Conservation (phyloP, 1,139 yeast species). For the Taphrina pruni region DNA sequence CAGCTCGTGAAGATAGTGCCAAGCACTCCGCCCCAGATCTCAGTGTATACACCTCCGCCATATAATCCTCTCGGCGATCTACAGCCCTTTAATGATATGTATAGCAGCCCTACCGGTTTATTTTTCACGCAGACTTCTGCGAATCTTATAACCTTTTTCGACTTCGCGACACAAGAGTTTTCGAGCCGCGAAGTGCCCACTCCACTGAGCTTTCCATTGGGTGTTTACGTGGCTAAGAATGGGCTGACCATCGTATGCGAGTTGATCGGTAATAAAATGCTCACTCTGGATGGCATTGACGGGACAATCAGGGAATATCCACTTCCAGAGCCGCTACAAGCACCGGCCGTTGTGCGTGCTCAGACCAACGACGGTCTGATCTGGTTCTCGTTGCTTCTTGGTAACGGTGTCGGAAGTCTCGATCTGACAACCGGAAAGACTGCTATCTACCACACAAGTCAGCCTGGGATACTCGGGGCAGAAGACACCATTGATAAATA, state of each 20-base stretch:
- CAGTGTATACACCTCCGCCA: too few species aligned
- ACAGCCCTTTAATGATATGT: too few species aligned
- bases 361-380: background rate
- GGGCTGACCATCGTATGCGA: background rate
- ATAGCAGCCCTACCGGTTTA: too few species aligned
- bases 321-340: background rate
- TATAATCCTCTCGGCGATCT: too few species aligned
- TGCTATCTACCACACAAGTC: background rate
- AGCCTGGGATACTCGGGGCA: too few species aligned
- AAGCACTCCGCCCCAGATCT: too few species aligned
- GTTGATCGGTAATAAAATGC: background rate
- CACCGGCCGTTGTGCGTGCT: background rate
- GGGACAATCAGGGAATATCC: background rate
- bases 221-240: background rate
- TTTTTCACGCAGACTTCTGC: too few species aligned
- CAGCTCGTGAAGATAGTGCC: too few species aligned
- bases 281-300: background rate
- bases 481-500: too few species aligned
- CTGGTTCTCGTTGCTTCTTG: background rate
- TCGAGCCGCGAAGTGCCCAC: too few species aligned
- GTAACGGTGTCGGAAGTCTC: background rate
- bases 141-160: too few species aligned
- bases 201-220: background rate
- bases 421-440: background rate
- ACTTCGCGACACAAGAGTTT: too few species aligned